Evolutionary conservation across 192 early-diverging fungal genomes (phyloP), one percentile per base, ranked within the genome.

Genomic region (Entomortierella beljakovae): DNA sequence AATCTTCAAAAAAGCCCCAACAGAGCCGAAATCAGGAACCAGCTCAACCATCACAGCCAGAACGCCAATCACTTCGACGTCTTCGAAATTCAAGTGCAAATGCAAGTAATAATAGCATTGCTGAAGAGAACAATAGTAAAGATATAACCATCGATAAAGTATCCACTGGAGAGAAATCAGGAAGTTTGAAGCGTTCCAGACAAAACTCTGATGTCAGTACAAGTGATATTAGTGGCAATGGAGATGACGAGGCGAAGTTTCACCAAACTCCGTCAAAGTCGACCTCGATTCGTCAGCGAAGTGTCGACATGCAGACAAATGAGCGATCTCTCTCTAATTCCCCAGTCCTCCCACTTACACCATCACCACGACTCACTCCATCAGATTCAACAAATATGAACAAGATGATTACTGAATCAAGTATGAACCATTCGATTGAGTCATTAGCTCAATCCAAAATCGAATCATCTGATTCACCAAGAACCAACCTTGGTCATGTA

Each of bases 171-270:
- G 33, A 53, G 25, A 32, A 38, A 16, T 6, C 63, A 28, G 57
- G 63, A 29, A 57, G 35, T 46, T 26, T 42, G 18, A 77, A 69
- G 40, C 73, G 73, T 3, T 37, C 59, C 28, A 58, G 73, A 26
- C 59, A 66, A 31, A 67, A 63, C 35, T 77, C 73, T 0, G 73
- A 77, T 34, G 43, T 68, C 20, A 77, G 73, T 61, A 69, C 15
- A 25, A 68, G 66, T 29, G 66, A 68, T 48, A 59, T 59, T n/a
- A 75, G 64, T 46, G 64, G 72, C 28, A 61, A 62, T 46, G 72
- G 72, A 31, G 60, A 66, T 51, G 65, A 77, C 20, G 73, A 68
- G 20, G 22, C 25, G 37, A 33, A 57, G 56, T 28, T 64, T 37
- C 15, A 40, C 26, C 53, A 26, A 42, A 42, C 56, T 22, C n/a